phyloP scores from a whole-genome alignment of 257 asterid species.

The Penstemon barbatus region DNA sequence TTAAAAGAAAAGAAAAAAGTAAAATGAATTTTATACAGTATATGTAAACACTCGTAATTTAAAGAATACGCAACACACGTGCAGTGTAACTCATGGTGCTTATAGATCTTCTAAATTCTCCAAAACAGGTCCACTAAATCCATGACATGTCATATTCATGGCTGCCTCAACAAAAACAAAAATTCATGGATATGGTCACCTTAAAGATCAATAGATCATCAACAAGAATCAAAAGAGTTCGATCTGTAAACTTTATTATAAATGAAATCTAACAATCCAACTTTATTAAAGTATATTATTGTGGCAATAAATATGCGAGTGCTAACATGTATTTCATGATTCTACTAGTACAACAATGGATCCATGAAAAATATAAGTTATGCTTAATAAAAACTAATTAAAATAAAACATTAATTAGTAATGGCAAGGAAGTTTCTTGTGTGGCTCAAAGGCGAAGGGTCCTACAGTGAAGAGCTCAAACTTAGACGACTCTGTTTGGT shows the following conservation, averaged over 20 bases:
- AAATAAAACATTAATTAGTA: conserved; percentile 16
- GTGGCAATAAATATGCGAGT: not conserved
- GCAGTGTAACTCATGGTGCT: too few species aligned
- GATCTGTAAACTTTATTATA: too few species aligned
- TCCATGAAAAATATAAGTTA: not conserved
- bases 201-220: not conserved
- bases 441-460: conserved; percentile 69
- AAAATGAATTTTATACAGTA: too few species aligned
- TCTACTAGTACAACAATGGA: too few species aligned
- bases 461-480: conserved; percentile 56
- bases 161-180: conserved; percentile 28
- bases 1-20: too few species aligned
- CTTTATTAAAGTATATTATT: too few species aligned
- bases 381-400: not conserved
- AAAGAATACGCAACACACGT: too few species aligned
- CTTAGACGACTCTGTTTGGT: not conserved
- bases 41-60: too few species aligned
- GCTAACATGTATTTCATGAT: not conserved
- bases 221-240: not conserved
- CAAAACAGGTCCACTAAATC: not conserved
- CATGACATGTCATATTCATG: conserved; percentile 36
- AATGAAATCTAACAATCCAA: too few species aligned
- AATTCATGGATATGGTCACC: conserved; percentile 1
- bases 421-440: conserved; percentile 49
- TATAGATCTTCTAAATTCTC: too few species aligned